A percentile compares a stretch with the other conserved stretches of the same genome.
These are phyloP conservation scores for Collybia sordida DNA, from an alignment of 768 basidiomycete species.

Conservation along the genomic window DNA sequence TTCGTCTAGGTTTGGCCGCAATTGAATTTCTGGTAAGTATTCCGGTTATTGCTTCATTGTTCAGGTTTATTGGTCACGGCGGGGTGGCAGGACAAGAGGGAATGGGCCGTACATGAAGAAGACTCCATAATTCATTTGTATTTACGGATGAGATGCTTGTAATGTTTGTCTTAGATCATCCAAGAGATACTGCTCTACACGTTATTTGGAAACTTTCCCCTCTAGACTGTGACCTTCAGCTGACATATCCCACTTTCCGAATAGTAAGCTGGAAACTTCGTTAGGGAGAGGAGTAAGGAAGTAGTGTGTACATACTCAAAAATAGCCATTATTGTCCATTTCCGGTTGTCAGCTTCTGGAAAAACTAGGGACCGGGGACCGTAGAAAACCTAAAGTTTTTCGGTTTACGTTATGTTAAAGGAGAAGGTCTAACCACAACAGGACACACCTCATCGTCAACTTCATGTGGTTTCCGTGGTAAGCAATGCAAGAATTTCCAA, in stretches of 20 bases:
- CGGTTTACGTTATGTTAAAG: slow-evolving; percentile 1
- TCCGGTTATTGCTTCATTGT: neutral
- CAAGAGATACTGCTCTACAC: neutral
- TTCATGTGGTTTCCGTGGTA: slow-evolving; percentile 90
- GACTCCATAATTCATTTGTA: neutral
- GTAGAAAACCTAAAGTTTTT: slow-evolving; percentile 76
- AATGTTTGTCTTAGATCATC: neutral
- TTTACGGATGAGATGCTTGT: neutral
- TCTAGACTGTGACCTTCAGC: neutral
- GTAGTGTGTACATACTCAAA: slow-evolving; percentile 68
- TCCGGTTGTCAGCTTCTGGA: slow-evolving; percentile 93
- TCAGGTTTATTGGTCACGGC: neutral
- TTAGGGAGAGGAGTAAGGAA: neutral
- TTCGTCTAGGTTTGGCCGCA: too few species aligned
- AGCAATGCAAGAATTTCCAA: slow-evolving; percentile 96
- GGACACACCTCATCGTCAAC: slow-evolving; percentile 88
- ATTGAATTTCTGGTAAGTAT: too few species aligned
- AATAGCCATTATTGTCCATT: slow-evolving; percentile 93
- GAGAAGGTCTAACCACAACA: slow-evolving; percentile 1
- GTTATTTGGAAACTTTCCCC: neutral
- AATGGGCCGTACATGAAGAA: neutral
- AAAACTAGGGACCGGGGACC: slow-evolving; percentile 90
- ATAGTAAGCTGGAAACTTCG: slow-evolving; percentile 36
- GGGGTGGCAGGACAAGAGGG: neutral
- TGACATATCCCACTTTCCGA: slow-evolving; percentile 47